These are phyloP conservation scores for Byssochlamys sp. DNA, from an alignment of 2,329 filamentous ascomycete genomes.

Conservation along the genomic window DNA sequence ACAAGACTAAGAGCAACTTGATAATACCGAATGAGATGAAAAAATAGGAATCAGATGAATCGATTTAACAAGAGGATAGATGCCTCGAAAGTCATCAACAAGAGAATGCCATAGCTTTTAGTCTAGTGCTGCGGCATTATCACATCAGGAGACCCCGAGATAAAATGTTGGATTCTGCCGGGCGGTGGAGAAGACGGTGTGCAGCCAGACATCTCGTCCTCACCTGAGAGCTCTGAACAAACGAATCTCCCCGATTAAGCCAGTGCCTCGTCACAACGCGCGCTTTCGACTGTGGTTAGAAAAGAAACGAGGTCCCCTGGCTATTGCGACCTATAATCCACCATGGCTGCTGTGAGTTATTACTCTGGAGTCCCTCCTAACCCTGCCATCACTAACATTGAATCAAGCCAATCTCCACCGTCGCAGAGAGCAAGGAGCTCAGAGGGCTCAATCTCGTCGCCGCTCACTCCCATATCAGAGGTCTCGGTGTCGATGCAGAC, in stretches of 20 bases:
- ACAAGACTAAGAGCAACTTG: neutral
- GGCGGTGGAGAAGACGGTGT: conserved; percentile 12
- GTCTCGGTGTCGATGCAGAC: conserved; percentile 83
- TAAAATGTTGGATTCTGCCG: conserved; percentile 16
- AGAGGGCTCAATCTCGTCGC: conserved; percentile 94
- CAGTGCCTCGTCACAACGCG: neutral
- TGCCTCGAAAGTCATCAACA: neutral
- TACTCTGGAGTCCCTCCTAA: neutral
- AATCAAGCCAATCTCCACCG: conserved; percentile 59
- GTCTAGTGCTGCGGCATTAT: neutral
- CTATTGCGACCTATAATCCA: conserved; percentile 2
- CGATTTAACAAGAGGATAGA: too few relatives aligned
- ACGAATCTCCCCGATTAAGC: neutral
- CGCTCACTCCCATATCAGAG: conserved; percentile 94
- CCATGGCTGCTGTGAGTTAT: conserved; percentile 30
- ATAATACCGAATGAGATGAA: neutral
- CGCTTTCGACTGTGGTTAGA: neutral
- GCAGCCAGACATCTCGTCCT: neutral
- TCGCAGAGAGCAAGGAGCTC: conserved; percentile 92
- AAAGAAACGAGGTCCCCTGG: neutral
- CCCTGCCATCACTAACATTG: conserved; percentile 6
- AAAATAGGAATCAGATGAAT: too few relatives aligned
- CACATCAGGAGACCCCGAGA: neutral
- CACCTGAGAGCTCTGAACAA: neutral
- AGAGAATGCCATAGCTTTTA: neutral